Percentiles rank a stretch among this genome's conserved stretches.
Evolutionary conservation across 129 eudicot species (phyloP).

Genomic region (Erigeron canadensis): DNA sequence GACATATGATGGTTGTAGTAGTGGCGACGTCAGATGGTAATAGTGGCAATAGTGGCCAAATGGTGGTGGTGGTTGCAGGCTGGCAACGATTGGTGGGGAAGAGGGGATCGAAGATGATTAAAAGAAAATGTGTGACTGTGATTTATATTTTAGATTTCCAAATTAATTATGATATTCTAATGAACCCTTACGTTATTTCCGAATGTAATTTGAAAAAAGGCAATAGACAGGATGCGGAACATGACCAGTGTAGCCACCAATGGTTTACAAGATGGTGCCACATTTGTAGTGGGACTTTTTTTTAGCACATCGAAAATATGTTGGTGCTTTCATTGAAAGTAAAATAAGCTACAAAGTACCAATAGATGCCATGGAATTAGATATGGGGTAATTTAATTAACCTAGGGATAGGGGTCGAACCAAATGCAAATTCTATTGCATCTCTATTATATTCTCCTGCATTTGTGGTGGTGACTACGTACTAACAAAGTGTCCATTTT

Average conservation of each 20-base stretch:
- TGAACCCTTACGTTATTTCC: too few species aligned
- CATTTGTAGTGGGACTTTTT: neutral
- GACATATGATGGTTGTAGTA: too few species aligned
- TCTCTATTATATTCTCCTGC: neutral
- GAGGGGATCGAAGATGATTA: too few species aligned
- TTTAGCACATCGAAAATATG: neutral
- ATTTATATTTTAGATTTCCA: too few species aligned
- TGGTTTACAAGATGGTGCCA: neutral
- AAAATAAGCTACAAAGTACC: neutral
- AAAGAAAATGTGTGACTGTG: too few species aligned
- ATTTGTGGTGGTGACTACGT: neutral
- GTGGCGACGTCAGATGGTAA: too few species aligned
- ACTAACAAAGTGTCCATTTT: neutral
- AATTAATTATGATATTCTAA: too few species aligned
- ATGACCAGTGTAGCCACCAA: neutral
- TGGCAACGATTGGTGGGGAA: too few species aligned
- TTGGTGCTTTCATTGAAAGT: neutral
- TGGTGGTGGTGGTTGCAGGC: too few species aligned
- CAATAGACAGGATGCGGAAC: too few species aligned
- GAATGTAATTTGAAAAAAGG: too few species aligned
- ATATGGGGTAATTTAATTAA: neutral
- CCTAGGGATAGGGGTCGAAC: slow-evolving; percentile 18
- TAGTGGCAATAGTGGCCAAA: too few species aligned
- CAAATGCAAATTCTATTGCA: neutral
- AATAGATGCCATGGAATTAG: neutral